Conservation (phyloP, 306 rosid species). For the Canavalia ensiformis region DNA sequence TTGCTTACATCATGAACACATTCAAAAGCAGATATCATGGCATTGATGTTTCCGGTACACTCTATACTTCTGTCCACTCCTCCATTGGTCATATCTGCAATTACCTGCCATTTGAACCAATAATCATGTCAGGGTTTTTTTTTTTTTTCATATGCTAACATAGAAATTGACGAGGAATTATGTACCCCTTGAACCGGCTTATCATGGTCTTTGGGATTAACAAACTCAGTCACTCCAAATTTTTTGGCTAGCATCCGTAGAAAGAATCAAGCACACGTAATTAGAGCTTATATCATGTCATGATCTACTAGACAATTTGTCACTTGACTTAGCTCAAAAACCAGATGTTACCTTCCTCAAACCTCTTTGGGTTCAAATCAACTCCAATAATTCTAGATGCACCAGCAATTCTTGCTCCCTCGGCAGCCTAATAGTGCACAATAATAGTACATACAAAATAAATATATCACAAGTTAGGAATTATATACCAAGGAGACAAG, state of each 20-base stretch:
- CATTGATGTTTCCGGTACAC: constrained; percentile 58
- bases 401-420: constrained; percentile 60
- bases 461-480: not conserved
- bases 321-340: not conserved
- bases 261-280: not conserved
- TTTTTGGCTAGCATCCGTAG: constrained; percentile 52
- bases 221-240: constrained; percentile 64
- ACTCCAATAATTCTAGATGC: constrained; percentile 57
- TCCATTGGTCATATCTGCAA: constrained; percentile 63
- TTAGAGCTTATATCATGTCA: not conserved
- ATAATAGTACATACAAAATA: not conserved
- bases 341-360: constrained; percentile 51
- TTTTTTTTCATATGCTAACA: not conserved
- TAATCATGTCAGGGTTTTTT: not conserved
- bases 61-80: constrained; percentile 68
- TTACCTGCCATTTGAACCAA: constrained; percentile 46
- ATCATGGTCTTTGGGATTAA: constrained; percentile 62
- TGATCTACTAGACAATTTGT: not conserved
- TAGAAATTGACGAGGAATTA: not conserved
- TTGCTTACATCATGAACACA: constrained; percentile 65
- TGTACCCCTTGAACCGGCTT: constrained; percentile 62
- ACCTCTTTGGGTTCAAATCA: constrained; percentile 50
- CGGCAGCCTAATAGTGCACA: constrained; percentile 52
- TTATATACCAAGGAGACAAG: not conserved
- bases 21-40: constrained; percentile 70